Evolutionary conservation across 2,329 filamentous ascomycete genomes (phyloP).

Genomic region (Neonectria sp.): DNA sequence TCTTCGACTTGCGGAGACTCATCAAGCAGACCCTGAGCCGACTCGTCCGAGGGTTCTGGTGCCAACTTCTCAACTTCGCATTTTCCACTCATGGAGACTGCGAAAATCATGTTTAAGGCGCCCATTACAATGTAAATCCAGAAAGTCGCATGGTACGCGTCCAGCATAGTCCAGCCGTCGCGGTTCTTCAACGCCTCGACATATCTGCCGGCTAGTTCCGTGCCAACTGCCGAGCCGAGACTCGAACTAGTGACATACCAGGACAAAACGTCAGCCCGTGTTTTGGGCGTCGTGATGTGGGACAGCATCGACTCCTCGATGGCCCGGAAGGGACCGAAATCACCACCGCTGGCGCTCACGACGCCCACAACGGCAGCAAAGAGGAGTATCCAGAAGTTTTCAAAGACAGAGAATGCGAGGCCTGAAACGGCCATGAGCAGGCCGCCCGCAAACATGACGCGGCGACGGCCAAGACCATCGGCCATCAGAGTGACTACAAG

Average conservation of each 20-base stretch:
- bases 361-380: constrained; percentile 72
- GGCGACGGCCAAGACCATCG: constrained; percentile 70
- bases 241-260: constrained; percentile 75
- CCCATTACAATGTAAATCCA: constrained; percentile 73
- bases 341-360: constrained; percentile 73
- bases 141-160: constrained; percentile 71
- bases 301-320: constrained; percentile 77
- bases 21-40: constrained; percentile 44
- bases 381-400: constrained; percentile 73
- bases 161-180: constrained; percentile 64
- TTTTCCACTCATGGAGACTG: constrained; percentile 61
- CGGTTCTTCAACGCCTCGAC: constrained; percentile 62
- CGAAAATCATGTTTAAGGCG: constrained; percentile 62
- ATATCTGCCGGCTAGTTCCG: constrained; percentile 65
- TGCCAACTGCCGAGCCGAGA: constrained; percentile 69
- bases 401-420: constrained; percentile 65
- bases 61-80: constrained; percentile 63
- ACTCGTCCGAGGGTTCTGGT: constrained; percentile 38
- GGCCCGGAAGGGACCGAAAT: constrained; percentile 77
- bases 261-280: constrained; percentile 73
- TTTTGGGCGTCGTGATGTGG: constrained; percentile 69
- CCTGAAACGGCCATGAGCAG: constrained; percentile 72
- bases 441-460: constrained; percentile 67
- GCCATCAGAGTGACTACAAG: constrained; percentile 72
- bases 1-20: constrained; percentile 38